Evolutionary conservation across 768 basidiomycete species (phyloP).

Genomic region (Termitomyces sp.): DNA sequence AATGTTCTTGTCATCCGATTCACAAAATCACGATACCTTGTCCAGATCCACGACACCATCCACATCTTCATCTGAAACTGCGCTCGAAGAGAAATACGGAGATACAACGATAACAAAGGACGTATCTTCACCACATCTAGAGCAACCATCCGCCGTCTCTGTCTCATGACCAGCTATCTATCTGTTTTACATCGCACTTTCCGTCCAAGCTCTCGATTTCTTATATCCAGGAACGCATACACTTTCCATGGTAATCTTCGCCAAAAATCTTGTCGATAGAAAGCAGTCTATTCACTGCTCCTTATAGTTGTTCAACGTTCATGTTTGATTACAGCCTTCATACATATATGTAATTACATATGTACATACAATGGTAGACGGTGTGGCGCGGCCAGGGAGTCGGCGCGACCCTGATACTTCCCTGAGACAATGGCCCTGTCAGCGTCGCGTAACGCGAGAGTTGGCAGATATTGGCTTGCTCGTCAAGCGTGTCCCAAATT

Average conservation of each 20-base stretch:
- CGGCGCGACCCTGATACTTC: not conserved
- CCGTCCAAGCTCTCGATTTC: not conserved
- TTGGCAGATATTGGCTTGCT: not conserved
- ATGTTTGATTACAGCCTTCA: not conserved
- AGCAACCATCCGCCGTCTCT: constrained; percentile 2
- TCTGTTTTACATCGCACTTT: not conserved
- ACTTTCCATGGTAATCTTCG: not conserved
- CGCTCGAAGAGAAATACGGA: constrained; percentile 9
- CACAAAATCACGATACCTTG: not conserved
- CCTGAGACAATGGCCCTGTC: not conserved
- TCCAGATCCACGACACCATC: not conserved
- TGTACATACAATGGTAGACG: not conserved
- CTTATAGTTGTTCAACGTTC: too few species aligned
- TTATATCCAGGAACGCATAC: not conserved
- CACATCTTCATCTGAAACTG: constrained; percentile 6
- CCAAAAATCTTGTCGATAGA: not conserved
- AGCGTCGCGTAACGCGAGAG: not conserved
- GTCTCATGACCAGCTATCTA: not conserved
- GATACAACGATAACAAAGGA: not conserved
- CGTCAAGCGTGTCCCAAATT: not conserved
- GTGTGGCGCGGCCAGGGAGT: not conserved
- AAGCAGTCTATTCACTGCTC: not conserved
- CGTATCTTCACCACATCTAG: not conserved
- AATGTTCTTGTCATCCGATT: not conserved
- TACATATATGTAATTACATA: too few species aligned